Evolutionary conservation across 2,329 filamentous ascomycete species (phyloP).

Genomic region (Aspergillus sp.): DNA sequence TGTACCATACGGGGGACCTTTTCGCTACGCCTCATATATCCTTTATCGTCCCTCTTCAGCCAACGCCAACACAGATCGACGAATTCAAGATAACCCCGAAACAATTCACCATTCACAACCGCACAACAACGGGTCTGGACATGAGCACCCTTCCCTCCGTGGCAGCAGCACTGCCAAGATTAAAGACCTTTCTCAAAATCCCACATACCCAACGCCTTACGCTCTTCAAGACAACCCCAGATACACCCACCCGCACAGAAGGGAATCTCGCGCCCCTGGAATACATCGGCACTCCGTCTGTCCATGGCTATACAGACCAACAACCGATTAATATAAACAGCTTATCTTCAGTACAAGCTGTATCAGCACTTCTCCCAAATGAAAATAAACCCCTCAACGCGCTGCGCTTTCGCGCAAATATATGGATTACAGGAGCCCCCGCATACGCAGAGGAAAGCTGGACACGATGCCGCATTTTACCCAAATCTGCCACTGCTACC

Average conservation of each 20-base stretch:
- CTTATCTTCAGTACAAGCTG: conserved; percentile 15
- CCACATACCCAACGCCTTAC: conserved; percentile 6
- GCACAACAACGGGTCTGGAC: conserved; percentile 9
- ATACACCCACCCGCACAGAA: conserved; percentile 13
- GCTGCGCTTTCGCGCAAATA: conserved; percentile 17
- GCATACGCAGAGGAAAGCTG: conserved; percentile 18
- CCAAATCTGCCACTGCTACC: neutral
- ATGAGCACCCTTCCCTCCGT: conserved; percentile 6
- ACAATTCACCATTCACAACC: conserved; percentile 9
- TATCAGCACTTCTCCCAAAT: conserved; percentile 12
- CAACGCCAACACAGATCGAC: conserved; percentile 1
- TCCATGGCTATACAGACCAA: conserved; percentile 19
- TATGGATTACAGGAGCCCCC: conserved; percentile 11
- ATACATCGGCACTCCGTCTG: conserved; percentile 14
- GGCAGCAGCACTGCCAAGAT: conserved; percentile 8
- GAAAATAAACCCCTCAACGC: conserved; percentile 17
- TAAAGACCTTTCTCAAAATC: conserved; percentile 13
- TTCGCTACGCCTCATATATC: conserved; percentile 6
- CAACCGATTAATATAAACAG: conserved; percentile 18
- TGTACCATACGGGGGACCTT: conserved; percentile 7
- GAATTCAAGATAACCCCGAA: conserved; percentile 3
- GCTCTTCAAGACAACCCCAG: conserved; percentile 12
- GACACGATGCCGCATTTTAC: conserved; percentile 14
- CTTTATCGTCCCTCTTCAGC: conserved; percentile 8
- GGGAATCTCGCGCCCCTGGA: conserved; percentile 15